Conservation (phyloP, 441 rosid species). For the Monsonia emarginata region DNA sequence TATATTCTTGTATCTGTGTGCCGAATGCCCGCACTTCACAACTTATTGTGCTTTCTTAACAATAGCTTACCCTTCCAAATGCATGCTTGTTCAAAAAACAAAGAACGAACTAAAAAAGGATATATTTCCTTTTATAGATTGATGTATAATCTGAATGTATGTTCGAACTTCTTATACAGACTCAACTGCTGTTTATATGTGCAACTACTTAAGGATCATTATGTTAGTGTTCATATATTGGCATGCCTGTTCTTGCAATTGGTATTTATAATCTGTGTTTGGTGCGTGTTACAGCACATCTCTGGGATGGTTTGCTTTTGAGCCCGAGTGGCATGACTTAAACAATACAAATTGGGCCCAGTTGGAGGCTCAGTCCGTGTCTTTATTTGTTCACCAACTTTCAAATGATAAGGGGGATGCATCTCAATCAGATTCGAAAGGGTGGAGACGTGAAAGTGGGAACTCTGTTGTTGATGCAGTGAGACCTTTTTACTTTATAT, state of each 20-base stretch:
- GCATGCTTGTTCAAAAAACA: too few species aligned
- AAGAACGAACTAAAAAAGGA: neutral
- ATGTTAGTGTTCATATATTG: constrained; percentile 6
- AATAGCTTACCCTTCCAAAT: neutral
- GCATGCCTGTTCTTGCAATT: constrained; percentile 14
- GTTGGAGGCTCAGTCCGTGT: constrained; percentile 79
- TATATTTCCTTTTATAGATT: neutral
- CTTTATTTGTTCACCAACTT: constrained; percentile 66
- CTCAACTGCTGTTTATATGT: neutral
- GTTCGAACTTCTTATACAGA: neutral
- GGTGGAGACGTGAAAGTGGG: constrained; percentile 50
- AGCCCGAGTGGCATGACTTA: constrained; percentile 78
- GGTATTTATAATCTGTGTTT: constrained; percentile 19
- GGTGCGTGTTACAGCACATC: constrained; percentile 55
- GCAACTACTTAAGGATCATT: neutral
- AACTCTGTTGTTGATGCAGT: constrained; percentile 45
- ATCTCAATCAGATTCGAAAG: constrained; percentile 51
- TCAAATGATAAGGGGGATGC: constrained; percentile 53
- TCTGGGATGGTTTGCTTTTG: constrained; percentile 96
- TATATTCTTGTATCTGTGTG: neutral
- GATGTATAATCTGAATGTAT: constrained; percentile 3
- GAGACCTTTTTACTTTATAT: constrained; percentile 17
- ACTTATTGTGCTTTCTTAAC: neutral
- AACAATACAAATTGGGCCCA: constrained; percentile 54
- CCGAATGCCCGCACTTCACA: neutral